phyloP scores from a whole-genome alignment of 129 eudicot genomes.

The Glebionis coronaria region DNA sequence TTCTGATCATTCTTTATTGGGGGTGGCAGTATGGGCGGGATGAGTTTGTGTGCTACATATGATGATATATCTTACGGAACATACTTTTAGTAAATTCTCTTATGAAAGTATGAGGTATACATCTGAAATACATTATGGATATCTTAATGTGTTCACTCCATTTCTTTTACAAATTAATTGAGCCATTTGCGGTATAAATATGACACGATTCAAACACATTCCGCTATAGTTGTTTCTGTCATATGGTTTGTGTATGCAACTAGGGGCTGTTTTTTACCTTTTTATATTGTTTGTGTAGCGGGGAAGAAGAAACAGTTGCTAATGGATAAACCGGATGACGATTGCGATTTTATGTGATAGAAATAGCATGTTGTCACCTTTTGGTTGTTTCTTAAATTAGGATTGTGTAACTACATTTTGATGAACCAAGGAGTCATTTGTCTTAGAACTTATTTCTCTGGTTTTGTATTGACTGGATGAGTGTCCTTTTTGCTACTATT shows the following conservation, averaged over 20 bases:
- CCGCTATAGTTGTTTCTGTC: not conserved
- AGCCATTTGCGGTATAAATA: too few relatives aligned
- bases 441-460: constrained; percentile 19
- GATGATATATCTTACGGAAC: too few relatives aligned
- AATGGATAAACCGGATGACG: constrained; percentile 80
- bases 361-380: not conserved
- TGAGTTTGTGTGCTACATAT: too few relatives aligned
- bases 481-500: constrained; percentile 18
- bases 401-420: constrained; percentile 41
- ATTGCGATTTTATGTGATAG: constrained; percentile 85
- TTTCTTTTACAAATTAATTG: too few relatives aligned
- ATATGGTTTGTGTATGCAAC: too few relatives aligned
- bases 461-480: constrained; percentile 31
- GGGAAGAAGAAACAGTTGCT: constrained; percentile 84
- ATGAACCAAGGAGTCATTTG: constrained; percentile 21
- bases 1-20: not conserved
- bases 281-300: constrained; percentile 37
- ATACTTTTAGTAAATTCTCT: too few relatives aligned
- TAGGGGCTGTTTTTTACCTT: not conserved
- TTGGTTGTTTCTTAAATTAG: constrained; percentile 29
- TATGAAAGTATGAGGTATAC: too few relatives aligned
- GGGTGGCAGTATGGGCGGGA: not conserved
- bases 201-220: not conserved
- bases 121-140: too few relatives aligned
- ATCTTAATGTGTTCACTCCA: too few relatives aligned